A percentile compares a stretch with the other conserved stretches of the same genome.
phyloP scores from a whole-genome alignment of 2,329 filamentous ascomycete species.

The Mollisia scopiformis region DNA sequence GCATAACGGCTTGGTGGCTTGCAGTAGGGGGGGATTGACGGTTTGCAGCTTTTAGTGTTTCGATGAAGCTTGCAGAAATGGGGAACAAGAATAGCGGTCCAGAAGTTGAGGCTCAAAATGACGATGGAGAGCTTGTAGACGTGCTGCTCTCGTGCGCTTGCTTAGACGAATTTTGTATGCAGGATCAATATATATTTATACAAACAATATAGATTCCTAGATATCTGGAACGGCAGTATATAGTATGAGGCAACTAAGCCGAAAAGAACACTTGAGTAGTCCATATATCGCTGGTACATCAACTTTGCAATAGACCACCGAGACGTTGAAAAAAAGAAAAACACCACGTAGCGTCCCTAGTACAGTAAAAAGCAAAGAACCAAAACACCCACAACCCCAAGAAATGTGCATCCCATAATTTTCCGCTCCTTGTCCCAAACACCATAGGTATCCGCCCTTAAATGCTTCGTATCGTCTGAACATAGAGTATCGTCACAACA shows the following conservation, averaged over 20 bases:
- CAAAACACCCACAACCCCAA: constrained; percentile 5
- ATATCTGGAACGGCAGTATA: neutral
- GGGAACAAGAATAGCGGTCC: neutral
- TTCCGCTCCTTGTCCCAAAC: constrained; percentile 10
- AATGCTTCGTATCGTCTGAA: constrained; percentile 4
- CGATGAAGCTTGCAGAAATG: neutral
- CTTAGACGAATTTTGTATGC: neutral
- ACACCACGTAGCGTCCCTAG: neutral
- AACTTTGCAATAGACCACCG: neutral
- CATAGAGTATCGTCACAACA: constrained; percentile 40
- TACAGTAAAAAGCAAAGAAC: neutral
- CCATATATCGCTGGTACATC: neutral
- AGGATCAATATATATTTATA: neutral
- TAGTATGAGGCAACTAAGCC: neutral
- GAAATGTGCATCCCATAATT: constrained; percentile 5
- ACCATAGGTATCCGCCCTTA: constrained; percentile 13
- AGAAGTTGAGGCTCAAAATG: neutral
- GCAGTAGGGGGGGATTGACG: neutral
- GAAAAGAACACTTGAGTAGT: neutral
- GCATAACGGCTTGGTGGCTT: neutral
- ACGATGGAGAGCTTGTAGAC: neutral
- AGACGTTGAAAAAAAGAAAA: constrained; percentile 1
- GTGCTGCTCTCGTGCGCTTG: neutral
- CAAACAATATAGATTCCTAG: neutral
- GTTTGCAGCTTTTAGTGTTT: neutral